Evolutionary conservation across 2,329 filamentous ascomycete genomes (phyloP).

Genomic region (Epichloe hybrida): DNA sequence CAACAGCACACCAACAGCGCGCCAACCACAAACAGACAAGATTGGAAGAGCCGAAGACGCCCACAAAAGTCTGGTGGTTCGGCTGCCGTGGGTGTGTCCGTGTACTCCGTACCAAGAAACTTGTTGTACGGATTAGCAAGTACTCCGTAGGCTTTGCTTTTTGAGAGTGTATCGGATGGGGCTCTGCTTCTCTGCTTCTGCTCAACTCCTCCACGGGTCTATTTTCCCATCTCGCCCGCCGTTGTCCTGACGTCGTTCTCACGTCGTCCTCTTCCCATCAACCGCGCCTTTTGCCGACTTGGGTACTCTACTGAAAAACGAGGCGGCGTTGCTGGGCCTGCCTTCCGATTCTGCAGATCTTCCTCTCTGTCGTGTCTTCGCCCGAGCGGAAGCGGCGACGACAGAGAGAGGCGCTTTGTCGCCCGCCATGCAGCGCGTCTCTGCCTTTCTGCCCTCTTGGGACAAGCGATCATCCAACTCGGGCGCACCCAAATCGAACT

Average conservation of each 20-base stretch:
- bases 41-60: not conserved
- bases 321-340: conserved; percentile 8
- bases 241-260: not conserved
- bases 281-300: not conserved
- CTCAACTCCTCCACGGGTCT: not conserved
- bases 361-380: conserved; percentile 20
- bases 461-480: conserved; percentile 26
- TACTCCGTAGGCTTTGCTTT: no score
- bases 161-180: no score
- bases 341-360: conserved; percentile 10
- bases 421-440: conserved; percentile 30
- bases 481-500: conserved; percentile 14
- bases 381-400: conserved; percentile 20
- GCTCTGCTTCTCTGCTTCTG: no score
- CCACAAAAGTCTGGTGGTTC: not conserved
- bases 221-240: not conserved
- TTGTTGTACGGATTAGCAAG: no score
- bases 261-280: not conserved
- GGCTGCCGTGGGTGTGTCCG: not conserved
- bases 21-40: not conserved
- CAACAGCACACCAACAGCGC: no score
- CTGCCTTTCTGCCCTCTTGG: conserved; percentile 30
- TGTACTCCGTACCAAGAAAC: no score
- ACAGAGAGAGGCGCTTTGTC: conserved; percentile 21
- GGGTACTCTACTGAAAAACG: conserved; percentile 2